Percentiles rank a stretch among this genome's conserved stretches.
Conservation (phyloP, 495 filamentous ascomycete species). For the Aspergillus carlsbadensis region DNA sequence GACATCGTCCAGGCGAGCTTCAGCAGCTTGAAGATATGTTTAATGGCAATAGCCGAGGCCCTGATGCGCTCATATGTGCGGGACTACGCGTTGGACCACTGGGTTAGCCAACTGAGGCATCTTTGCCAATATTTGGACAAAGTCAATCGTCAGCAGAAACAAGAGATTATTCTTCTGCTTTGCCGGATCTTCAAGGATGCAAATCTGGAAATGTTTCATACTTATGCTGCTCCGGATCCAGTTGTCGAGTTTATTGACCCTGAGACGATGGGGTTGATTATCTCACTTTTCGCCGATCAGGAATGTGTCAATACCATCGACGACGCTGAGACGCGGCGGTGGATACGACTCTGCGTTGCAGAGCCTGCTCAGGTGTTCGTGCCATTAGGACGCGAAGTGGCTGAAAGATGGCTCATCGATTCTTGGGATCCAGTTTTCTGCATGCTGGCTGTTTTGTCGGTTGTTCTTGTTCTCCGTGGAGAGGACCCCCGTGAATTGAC, state of each 20-base stretch:
- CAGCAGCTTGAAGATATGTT: background rate
- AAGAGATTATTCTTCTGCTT: background rate
- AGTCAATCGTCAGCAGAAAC: background rate
- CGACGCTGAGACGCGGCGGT: background rate
- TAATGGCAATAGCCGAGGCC: background rate
- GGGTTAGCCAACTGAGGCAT: background rate
- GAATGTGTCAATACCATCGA: background rate
- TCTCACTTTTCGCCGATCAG: background rate
- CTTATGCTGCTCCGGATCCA: background rate
- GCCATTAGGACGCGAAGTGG: background rate
- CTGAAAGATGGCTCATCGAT: background rate
- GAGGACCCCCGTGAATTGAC: background rate
- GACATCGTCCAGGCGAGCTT: background rate
- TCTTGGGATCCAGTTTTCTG: background rate
- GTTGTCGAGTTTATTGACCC: background rate
- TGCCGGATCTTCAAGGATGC: background rate
- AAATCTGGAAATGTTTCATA: background rate
- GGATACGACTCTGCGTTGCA: background rate
- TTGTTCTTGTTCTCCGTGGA: background rate
- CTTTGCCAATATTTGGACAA: background rate
- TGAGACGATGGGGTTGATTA: background rate
- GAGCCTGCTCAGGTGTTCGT: background rate
- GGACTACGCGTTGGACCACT: background rate
- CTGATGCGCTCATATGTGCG: background rate
- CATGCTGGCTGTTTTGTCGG: background rate